These are phyloP conservation scores for Brasenia schreberi DNA, from an alignment of 164 flowering plant genomes.

Conservation along the genomic window DNA sequence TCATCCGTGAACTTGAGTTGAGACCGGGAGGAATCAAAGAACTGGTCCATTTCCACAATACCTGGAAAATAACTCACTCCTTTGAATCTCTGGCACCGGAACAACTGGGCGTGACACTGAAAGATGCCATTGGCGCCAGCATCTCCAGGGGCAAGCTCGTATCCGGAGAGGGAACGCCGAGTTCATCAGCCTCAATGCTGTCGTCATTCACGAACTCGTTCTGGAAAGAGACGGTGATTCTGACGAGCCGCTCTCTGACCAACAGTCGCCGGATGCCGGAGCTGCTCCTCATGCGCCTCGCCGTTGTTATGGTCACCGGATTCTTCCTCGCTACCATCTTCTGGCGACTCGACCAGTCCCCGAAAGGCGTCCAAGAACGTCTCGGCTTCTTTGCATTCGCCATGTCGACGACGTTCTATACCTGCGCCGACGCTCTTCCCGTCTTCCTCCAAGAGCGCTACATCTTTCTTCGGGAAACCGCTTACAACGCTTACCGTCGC, in stretches of 20 bases:
- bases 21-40: slow-evolving; percentile 37
- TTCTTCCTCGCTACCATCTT: slow-evolving; percentile 78
- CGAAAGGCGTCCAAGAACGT: slow-evolving; percentile 75
- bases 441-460: slow-evolving; percentile 84
- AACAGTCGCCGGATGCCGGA: slow-evolving; percentile 74
- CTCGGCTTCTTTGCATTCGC: slow-evolving; percentile 93
- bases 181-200: slow-evolving; percentile 25
- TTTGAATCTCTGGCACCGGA: neutral
- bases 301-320: slow-evolving; percentile 68
- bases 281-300: slow-evolving; percentile 50
- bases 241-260: slow-evolving; percentile 39
- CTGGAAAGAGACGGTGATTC: slow-evolving; percentile 55
- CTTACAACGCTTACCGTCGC: slow-evolving; percentile 85
- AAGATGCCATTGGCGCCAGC: slow-evolving; percentile 69
- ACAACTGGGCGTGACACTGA: slow-evolving; percentile 21
- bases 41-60: slow-evolving; percentile 55
- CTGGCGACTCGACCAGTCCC: slow-evolving; percentile 68
- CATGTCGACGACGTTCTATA: slow-evolving; percentile 93
- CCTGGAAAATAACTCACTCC: slow-evolving; percentile 13
- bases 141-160: slow-evolving; percentile 73
- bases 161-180: slow-evolving; percentile 22
- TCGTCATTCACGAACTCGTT: slow-evolving; percentile 61
- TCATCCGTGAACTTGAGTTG: slow-evolving; percentile 64
- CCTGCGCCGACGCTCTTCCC: slow-evolving; percentile 92
- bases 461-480: slow-evolving; percentile 93